Evolutionary conservation across 768 basidiomycete genomes (phyloP).

Genomic region (Mycena capillaripes): DNA sequence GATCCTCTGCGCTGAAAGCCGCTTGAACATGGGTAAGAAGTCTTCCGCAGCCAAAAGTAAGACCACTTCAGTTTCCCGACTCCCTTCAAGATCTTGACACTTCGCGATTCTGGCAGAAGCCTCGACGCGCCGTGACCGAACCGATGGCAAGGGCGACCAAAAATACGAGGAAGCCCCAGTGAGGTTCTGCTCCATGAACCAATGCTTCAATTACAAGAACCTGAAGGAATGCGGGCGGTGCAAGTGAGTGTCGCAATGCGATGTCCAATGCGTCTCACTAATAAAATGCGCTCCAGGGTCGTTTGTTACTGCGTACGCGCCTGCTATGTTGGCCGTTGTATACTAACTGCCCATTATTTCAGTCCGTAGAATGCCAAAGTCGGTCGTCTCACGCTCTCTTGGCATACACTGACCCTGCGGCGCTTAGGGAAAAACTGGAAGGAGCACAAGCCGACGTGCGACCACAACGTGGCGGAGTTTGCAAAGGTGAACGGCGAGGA

Average conservation of each 20-base stretch:
- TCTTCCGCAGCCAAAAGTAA: too few relatives aligned
- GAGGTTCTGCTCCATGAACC: constrained; percentile 7
- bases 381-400: neutral
- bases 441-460: constrained; percentile 20
- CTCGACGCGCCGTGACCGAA: neutral
- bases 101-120: neutral
- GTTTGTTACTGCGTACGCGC: neutral
- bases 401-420: neutral
- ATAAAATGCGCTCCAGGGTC: neutral
- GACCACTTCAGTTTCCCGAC: too few relatives aligned
- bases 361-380: constrained; percentile 10
- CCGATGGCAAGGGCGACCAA: neutral
- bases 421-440: constrained; percentile 9
- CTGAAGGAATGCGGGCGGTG: constrained; percentile 3
- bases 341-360: neutral
- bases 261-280: neutral
- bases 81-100: too few relatives aligned
- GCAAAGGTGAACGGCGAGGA: neutral
- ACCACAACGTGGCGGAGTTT: neutral
- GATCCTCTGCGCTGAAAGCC: too few relatives aligned
- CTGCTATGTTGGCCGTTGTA: too few relatives aligned
- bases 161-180: constrained; percentile 2
- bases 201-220: constrained; percentile 5
- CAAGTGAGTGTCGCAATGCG: neutral
- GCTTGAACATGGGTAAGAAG: too few relatives aligned